Evolutionary conservation across 2,329 filamentous ascomycete species (phyloP).

Genomic region (Neophaeococcomyces aloes): DNA sequence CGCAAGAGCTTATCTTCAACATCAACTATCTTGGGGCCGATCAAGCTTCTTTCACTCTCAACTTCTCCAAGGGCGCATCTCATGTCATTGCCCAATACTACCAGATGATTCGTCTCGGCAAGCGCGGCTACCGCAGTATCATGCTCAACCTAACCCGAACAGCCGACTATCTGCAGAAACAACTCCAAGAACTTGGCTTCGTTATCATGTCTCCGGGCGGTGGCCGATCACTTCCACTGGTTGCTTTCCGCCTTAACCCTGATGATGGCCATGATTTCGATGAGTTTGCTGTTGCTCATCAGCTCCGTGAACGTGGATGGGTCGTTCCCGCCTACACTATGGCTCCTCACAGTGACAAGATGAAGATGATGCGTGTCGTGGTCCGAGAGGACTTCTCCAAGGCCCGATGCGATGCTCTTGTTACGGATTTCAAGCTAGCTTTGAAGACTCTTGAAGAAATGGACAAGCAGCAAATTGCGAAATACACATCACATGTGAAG

Average conservation of each 20-base stretch:
- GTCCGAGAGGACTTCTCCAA: constrained; percentile 86
- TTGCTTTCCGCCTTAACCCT: constrained; percentile 69
- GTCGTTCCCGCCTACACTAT: constrained; percentile 94
- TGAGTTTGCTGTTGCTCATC: constrained; percentile 71
- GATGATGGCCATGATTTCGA: constrained; percentile 50
- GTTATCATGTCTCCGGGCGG: constrained; percentile 73
- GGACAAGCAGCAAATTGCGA: constrained; percentile 60
- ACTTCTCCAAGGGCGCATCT: constrained; percentile 91
- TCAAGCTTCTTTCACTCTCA: constrained; percentile 90
- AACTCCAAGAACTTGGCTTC: constrained; percentile 67
- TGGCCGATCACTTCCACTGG: constrained; percentile 73
- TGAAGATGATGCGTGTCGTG: constrained; percentile 86
- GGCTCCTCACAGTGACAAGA: constrained; percentile 71
- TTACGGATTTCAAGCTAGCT: constrained; percentile 69
- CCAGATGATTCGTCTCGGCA: constrained; percentile 88
- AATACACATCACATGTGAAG: constrained; percentile 53
- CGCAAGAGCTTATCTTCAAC: constrained; percentile 92
- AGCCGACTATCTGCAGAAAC: constrained; percentile 71
- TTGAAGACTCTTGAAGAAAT: constrained; percentile 60
- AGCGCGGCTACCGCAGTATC: constrained; percentile 81
- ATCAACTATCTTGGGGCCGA: constrained; percentile 97
- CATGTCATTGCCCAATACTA: constrained; percentile 97
- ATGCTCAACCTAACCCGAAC: constrained; percentile 89
- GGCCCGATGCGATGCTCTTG: constrained; percentile 66
- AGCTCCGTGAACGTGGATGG: constrained; percentile 79